These are phyloP conservation scores for Suillus luteus DNA, from an alignment of 768 basidiomycete genomes.

Conservation along the genomic window DNA sequence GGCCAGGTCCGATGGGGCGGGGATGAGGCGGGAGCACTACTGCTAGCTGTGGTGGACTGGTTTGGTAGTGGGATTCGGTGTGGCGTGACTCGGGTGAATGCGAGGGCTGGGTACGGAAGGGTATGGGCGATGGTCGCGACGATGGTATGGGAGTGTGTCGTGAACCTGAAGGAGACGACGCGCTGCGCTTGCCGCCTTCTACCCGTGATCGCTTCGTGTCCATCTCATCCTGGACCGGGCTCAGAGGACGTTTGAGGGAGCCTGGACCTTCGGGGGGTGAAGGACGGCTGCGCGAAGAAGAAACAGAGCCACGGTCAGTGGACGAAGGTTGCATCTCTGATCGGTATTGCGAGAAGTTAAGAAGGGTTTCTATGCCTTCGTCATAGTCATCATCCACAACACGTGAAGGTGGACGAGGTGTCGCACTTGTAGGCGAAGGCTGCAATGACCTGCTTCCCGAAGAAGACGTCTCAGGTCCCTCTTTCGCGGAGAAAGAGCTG, in stretches of 20 bases:
- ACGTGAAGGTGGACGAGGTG: constrained; percentile 62
- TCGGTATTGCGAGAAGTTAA: constrained; percentile 59
- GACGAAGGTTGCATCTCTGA: constrained; percentile 31
- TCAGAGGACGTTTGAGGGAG: constrained; percentile 66
- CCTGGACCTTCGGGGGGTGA: constrained; percentile 55
- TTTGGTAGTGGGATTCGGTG: constrained; percentile 39
- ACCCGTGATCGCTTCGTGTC: constrained; percentile 66
- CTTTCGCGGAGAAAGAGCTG: constrained; percentile 39
- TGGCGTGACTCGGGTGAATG: constrained; percentile 69
- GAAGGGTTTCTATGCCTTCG: constrained; percentile 83
- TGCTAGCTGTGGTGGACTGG: constrained; percentile 55
- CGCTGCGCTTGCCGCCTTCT: constrained; percentile 52
- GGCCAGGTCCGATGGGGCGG: constrained; percentile 62
- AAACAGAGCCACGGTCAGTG: constrained; percentile 57
- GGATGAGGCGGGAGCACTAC: constrained; percentile 74
- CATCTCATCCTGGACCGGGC: constrained; percentile 64
- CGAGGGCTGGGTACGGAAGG: constrained; percentile 72
- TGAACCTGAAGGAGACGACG: constrained; percentile 51
- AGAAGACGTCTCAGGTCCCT: constrained; percentile 63
- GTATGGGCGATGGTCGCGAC: constrained; percentile 68
- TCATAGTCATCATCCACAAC: constrained; percentile 93
- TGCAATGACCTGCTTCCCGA: constrained; percentile 67
- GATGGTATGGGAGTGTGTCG: constrained; percentile 59
- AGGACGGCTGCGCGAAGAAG: constrained; percentile 60
- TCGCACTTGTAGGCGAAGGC: constrained; percentile 68